A percentile compares a stretch with the other conserved stretches of the same genome.
Evolutionary conservation across 1,284 basidiomycete genomes (phyloP).

Genomic region (Ceratobasidium sp.): DNA sequence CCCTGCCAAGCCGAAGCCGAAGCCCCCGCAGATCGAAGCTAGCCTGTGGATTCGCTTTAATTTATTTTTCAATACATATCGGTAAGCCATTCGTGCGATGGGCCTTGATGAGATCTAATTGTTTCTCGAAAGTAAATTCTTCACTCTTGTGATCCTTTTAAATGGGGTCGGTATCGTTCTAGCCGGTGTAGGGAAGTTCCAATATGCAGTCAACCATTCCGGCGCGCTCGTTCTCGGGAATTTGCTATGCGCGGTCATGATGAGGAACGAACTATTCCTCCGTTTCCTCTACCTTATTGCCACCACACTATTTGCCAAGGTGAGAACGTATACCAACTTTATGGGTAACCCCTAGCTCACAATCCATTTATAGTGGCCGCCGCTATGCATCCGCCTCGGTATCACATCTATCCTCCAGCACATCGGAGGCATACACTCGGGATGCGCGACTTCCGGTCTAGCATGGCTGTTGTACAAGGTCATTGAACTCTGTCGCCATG

Average conservation of each 20-base stretch:
- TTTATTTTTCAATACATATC: slow-evolving; percentile 73
- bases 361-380: slow-evolving; percentile 67
- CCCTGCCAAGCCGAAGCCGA: slow-evolving; percentile 46
- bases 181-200: slow-evolving; percentile 73
- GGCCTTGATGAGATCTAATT: neutral
- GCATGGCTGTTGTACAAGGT: slow-evolving; percentile 73
- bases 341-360: slow-evolving; percentile 30
- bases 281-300: slow-evolving; percentile 69
- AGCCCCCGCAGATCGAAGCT: slow-evolving; percentile 60
- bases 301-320: slow-evolving; percentile 75
- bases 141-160: slow-evolving; percentile 67
- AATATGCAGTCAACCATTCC: slow-evolving; percentile 69
- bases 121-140: slow-evolving; percentile 70
- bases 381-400: slow-evolving; percentile 69
- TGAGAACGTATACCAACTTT: slow-evolving; percentile 51
- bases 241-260: slow-evolving; percentile 65
- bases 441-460: slow-evolving; percentile 74
- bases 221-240: slow-evolving; percentile 75
- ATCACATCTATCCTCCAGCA: slow-evolving; percentile 75
- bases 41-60: slow-evolving; percentile 69
- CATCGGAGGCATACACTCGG: slow-evolving; percentile 80
- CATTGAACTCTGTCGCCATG: slow-evolving; percentile 66
- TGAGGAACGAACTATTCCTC: slow-evolving; percentile 73
- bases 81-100: slow-evolving; percentile 52
- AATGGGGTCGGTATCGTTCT: slow-evolving; percentile 72